Conservation (phyloP, 2,329 filamentous ascomycete species). For the Diaporthe ilicicola region DNA sequence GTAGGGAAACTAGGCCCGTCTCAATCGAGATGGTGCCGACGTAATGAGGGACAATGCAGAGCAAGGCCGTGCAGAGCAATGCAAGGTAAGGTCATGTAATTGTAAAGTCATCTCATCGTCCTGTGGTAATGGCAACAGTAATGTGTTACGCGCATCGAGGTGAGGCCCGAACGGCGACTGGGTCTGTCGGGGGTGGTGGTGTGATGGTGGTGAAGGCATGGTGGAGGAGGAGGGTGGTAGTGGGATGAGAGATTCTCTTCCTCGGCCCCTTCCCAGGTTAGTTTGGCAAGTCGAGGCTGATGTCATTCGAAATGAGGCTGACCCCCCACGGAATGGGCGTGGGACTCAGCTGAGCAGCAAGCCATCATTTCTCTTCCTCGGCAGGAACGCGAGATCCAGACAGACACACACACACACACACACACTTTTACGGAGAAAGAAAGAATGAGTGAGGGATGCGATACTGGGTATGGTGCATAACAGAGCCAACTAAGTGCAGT, state of each 20-base stretch:
- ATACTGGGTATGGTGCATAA: too few relatives aligned
- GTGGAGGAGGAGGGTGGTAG: neutral
- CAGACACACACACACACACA: too few relatives aligned
- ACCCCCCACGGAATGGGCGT: slow-evolving; percentile 15
- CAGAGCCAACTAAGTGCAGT: too few relatives aligned
- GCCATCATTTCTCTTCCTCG: slow-evolving; percentile 16
- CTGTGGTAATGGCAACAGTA: neutral
- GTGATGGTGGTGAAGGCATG: slow-evolving; percentile 8
- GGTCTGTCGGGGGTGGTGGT: slow-evolving; percentile 8
- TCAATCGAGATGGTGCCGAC: neutral
- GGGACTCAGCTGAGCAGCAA: slow-evolving; percentile 21
- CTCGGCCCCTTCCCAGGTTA: slow-evolving; percentile 17
- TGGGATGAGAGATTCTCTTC: slow-evolving; percentile 7
- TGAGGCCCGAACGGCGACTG: slow-evolving; percentile 10
- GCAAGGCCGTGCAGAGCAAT: neutral
- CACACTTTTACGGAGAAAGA: too few relatives aligned
- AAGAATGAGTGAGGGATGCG: too few relatives aligned
- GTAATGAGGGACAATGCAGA: neutral
- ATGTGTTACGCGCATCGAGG: neutral
- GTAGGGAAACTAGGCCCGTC: slow-evolving; percentile 12
- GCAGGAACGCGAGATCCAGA: too few relatives aligned
- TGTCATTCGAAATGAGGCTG: slow-evolving; percentile 21
- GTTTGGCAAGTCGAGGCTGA: slow-evolving; percentile 14
- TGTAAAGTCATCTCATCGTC: neutral
- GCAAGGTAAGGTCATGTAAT: neutral